phyloP scores from a whole-genome alignment of 2,329 filamentous ascomycete species.

The Phaeosphaeriaceae sp. region DNA sequence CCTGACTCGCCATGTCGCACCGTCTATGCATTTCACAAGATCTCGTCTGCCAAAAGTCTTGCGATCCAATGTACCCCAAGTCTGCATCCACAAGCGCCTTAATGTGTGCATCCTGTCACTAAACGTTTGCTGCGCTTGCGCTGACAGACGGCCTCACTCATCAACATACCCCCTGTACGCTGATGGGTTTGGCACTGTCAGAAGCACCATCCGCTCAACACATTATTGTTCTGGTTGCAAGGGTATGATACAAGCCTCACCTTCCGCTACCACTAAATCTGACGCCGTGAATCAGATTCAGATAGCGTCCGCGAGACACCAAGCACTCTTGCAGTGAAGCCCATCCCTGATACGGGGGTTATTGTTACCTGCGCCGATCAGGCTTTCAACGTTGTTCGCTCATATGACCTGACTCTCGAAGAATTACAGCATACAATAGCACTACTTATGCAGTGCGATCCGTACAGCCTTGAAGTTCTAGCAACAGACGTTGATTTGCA shows the following conservation, averaged over 20 bases:
- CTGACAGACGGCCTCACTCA: neutral
- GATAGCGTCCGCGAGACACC: neutral
- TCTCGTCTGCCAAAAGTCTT: neutral
- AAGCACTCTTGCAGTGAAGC: neutral
- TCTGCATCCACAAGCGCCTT: neutral
- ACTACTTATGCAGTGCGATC: conserved; percentile 5
- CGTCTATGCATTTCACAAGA: neutral
- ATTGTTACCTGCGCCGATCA: neutral
- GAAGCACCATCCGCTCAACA: neutral
- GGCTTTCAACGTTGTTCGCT: neutral
- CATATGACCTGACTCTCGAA: neutral
- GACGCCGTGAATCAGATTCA: neutral
- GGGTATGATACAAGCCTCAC: neutral
- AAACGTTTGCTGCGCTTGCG: neutral
- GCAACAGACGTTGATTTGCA: neutral
- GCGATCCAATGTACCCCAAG: neutral
- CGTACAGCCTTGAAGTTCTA: neutral
- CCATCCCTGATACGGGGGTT: neutral
- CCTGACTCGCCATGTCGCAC: neutral
- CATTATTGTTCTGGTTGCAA: conserved; percentile 2
- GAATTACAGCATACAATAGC: neutral
- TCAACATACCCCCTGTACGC: neutral
- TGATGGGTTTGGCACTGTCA: neutral
- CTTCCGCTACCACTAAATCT: neutral
- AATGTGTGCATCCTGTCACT: neutral